These are phyloP conservation scores for Effrenium voratum DNA, from an alignment of 73 alveolate genomes.

Conservation along the genomic window DNA sequence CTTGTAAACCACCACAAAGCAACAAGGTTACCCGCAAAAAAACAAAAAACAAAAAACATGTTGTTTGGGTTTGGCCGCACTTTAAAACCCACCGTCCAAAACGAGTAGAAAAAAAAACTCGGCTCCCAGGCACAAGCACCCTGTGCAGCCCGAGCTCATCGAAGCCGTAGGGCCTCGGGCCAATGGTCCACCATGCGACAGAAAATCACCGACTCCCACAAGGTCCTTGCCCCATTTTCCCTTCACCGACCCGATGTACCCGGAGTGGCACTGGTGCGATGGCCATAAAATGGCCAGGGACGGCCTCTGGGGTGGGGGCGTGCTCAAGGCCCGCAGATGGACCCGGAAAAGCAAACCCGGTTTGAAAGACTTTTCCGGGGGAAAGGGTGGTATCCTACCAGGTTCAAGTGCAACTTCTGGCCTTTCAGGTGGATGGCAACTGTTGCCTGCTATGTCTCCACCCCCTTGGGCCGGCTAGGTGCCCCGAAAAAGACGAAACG, in stretches of 20 bases:
- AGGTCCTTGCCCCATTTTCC: too few relatives aligned
- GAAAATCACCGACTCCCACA: too few relatives aligned
- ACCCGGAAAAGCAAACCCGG: too few relatives aligned
- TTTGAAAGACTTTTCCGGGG: not conserved
- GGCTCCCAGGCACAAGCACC: not conserved
- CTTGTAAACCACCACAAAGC: too few relatives aligned
- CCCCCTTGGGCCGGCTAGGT: not conserved
- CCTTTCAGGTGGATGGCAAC: not conserved
- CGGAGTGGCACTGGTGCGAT: not conserved
- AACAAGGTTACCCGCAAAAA: not conserved
- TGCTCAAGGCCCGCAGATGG: too few relatives aligned
- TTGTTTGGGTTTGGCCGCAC: not conserved
- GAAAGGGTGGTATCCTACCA: not conserved
- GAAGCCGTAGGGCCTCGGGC: conserved; percentile 7
- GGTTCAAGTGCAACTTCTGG: not conserved
- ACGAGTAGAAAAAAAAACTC: too few relatives aligned
- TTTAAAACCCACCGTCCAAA: not conserved
- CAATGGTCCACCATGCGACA: not conserved
- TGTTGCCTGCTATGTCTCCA: not conserved
- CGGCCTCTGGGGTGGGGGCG: not conserved
- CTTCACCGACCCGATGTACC: too few relatives aligned
- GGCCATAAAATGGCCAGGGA: not conserved
- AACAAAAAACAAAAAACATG: not conserved
- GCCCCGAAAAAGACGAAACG: not conserved
- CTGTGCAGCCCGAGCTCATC: conserved; percentile 28